phyloP scores from a whole-genome alignment of 1,284 basidiomycete species.

The Ganoderma sp. region DNA sequence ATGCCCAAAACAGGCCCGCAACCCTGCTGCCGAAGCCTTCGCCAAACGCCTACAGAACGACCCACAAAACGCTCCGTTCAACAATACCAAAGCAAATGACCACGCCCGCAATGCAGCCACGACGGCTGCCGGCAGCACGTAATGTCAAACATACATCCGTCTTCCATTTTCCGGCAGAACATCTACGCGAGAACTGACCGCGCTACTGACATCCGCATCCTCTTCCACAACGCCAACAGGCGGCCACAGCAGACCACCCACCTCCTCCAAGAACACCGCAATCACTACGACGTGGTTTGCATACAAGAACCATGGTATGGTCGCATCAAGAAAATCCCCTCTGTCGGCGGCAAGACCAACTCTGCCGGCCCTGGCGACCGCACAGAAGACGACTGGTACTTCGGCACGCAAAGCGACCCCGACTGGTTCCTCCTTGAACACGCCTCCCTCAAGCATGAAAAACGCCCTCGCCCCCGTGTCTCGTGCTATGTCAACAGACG shows the following conservation, averaged over 20 bases:
- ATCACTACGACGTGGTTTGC: neutral
- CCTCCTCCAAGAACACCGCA: neutral
- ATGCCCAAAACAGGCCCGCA: no score
- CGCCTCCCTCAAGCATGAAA: neutral
- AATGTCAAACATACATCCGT: neutral
- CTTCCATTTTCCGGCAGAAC: neutral
- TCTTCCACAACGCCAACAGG: neutral
- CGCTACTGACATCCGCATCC: neutral
- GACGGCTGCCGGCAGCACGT: neutral
- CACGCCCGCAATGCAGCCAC: no score
- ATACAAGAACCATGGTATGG: conserved; percentile 8
- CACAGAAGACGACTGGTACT: neutral
- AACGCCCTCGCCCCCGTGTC: neutral
- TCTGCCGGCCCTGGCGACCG: neutral
- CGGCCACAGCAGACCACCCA: neutral
- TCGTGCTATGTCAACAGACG: conserved; percentile 10
- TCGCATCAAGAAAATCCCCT: neutral
- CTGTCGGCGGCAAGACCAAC: neutral
- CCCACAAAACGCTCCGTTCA: no score
- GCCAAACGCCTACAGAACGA: no score
- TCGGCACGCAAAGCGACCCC: neutral
- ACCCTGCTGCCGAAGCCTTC: no score
- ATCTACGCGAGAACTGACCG: neutral
- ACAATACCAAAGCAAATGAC: no score
- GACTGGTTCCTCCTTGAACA: conserved; percentile 4